Percentiles rank a stretch among this genome's conserved stretches.
phyloP scores from a whole-genome alignment of 345 rosid genomes.

The Balakata baccata region DNA sequence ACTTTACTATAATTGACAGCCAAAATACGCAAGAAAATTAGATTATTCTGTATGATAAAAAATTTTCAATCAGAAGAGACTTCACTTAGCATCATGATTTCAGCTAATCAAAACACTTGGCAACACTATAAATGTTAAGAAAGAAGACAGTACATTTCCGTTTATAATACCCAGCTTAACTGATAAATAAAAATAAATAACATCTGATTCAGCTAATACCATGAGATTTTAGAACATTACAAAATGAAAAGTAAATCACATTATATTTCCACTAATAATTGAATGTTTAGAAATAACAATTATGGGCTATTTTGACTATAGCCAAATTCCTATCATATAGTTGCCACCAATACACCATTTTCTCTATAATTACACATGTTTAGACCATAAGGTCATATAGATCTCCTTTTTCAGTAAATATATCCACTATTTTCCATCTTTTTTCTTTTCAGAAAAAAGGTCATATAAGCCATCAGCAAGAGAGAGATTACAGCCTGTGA shows the following conservation, averaged over 20 bases:
- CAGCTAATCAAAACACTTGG: not conserved
- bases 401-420: too few species aligned
- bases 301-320: not conserved
- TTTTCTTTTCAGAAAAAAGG: not conserved
- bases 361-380: not conserved
- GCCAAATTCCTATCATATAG: not conserved
- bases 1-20: not conserved
- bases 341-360: not conserved
- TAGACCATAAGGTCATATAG: not conserved
- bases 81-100: not conserved
- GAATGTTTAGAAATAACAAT: not conserved
- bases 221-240: not conserved
- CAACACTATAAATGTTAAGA: not conserved
- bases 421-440: not conserved
- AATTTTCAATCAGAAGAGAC: too few species aligned
- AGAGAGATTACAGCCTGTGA: not conserved
- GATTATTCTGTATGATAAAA: not conserved
- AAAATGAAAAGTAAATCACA: not conserved
- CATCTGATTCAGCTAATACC: not conserved
- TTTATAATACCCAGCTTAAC: not conserved
- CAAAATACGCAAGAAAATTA: not conserved
- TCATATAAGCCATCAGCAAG: not conserved
- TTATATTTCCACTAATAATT: not conserved
- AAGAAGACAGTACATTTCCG: not conserved
- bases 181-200: too few species aligned